These are phyloP conservation scores for Blastobotrys chiropterorum DNA, from an alignment of 805 yeast genomes.

Conservation along the genomic window DNA sequence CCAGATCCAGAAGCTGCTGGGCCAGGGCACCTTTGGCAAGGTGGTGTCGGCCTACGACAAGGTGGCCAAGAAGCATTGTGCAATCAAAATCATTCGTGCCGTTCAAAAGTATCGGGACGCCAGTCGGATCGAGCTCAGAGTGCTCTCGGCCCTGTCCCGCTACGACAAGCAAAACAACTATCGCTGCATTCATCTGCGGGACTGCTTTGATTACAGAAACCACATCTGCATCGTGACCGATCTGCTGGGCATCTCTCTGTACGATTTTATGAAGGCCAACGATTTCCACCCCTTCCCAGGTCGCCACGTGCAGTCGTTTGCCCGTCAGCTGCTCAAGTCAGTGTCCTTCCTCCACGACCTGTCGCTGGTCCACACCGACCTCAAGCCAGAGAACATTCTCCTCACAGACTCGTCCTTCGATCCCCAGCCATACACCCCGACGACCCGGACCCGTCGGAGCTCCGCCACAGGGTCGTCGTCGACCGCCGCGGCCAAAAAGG, in stretches of 20 bases:
- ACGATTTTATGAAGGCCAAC: constrained; percentile 83
- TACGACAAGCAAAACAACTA: constrained; percentile 62
- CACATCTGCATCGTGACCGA: constrained; percentile 95
- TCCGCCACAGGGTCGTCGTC: background rate
- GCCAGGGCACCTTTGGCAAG: constrained; percentile 92
- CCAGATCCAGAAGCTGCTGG: constrained; percentile 59
- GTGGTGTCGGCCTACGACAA: constrained; percentile 79
- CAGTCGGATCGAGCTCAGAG: constrained; percentile 83
- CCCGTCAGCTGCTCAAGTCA: constrained; percentile 76
- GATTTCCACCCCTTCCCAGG: constrained; percentile 89
- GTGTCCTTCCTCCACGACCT: constrained; percentile 87
- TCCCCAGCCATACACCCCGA: constrained; percentile 29
- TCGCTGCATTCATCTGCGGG: constrained; percentile 80
- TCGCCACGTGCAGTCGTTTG: constrained; percentile 81
- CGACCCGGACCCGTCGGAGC: background rate
- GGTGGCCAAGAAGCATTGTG: constrained; percentile 55
- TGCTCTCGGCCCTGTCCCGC: constrained; percentile 63
- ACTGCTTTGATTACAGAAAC: constrained; percentile 86
- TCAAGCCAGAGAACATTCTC: constrained; percentile 92
- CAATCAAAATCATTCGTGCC: constrained; percentile 87
- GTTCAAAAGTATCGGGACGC: constrained; percentile 95
- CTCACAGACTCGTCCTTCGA: constrained; percentile 48
- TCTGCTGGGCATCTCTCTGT: constrained; percentile 73
- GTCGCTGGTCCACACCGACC: constrained; percentile 87
- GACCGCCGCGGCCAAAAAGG: constrained; percentile 19